These are phyloP conservation scores for Dacryopinax spathularia DNA, from an alignment of 768 basidiomycete genomes.

Conservation along the genomic window DNA sequence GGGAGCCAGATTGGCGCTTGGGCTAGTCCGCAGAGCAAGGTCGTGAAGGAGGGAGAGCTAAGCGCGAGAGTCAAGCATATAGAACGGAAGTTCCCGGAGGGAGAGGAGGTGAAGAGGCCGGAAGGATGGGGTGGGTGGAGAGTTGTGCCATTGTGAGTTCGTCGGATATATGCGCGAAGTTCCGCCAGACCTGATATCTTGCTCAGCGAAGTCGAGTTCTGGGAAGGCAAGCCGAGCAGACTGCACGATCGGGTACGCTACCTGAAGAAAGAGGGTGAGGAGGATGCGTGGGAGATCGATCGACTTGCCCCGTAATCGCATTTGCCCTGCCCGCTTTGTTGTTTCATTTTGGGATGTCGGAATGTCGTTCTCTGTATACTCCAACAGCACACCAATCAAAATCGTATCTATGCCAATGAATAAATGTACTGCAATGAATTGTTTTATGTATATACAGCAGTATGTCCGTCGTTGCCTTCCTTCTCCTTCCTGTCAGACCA, in stretches of 20 bases:
- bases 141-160: conserved; percentile 68
- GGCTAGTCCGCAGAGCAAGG: conserved; percentile 78
- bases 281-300: conserved; percentile 60
- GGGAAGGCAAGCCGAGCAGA: conserved; percentile 90
- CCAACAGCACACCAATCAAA: too few relatives aligned
- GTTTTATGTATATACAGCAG: not conserved
- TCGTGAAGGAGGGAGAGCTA: conserved; percentile 61
- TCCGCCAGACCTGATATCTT: not conserved
- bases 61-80: conserved; percentile 43
- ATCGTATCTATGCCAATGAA: too few relatives aligned
- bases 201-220: conserved; percentile 84
- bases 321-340: too few relatives aligned
- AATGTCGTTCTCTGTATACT: too few relatives aligned
- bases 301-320: conserved; percentile 66
- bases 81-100: conserved; percentile 41
- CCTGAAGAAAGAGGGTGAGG: conserved; percentile 37
- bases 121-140: conserved; percentile 97
- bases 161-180: conserved; percentile 4
- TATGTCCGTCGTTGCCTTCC: too few relatives aligned
- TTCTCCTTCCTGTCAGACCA: not conserved
- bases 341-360: too few relatives aligned
- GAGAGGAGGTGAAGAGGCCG: conserved; percentile 50
- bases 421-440: not conserved
- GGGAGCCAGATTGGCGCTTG: conserved; percentile 83
- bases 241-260: conserved; percentile 83